Evolutionary conservation across 805 yeast species (phyloP).

Genomic region (Kregervanrija delftensis): DNA sequence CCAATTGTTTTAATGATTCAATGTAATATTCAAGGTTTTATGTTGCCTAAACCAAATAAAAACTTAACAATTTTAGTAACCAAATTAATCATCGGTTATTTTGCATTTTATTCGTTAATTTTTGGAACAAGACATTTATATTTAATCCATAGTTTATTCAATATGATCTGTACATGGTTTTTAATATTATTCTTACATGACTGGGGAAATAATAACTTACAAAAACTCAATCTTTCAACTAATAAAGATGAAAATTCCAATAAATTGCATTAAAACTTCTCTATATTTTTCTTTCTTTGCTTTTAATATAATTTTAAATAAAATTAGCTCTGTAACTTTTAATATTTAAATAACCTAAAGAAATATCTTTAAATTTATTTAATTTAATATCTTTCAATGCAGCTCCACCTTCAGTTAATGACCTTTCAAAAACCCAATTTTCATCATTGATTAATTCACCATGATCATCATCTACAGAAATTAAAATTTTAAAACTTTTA

Average conservation of each 20-base stretch:
- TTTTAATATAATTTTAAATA: neutral
- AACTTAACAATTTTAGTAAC: conserved; percentile 27
- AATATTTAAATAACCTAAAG: conserved; percentile 20
- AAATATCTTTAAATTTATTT: conserved; percentile 17
- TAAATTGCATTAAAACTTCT: neutral
- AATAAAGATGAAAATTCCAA: conserved; percentile 4
- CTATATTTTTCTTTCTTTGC: neutral
- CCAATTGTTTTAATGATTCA: conserved; percentile 63
- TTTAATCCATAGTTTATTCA: conserved; percentile 75
- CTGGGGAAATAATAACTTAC: conserved; percentile 13
- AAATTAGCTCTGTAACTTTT: conserved; percentile 18
- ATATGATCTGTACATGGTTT: conserved; percentile 53
- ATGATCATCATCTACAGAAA: conserved; percentile 15
- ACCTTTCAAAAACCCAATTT: conserved; percentile 22
- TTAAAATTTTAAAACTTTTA: conserved; percentile 17
- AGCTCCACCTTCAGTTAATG: neutral
- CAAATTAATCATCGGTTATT: conserved; percentile 38
- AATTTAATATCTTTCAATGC: conserved; percentile 13
- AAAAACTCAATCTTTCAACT: neutral
- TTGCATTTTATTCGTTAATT: conserved; percentile 53
- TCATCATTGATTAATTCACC: conserved; percentile 9
- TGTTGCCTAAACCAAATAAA: conserved; percentile 33
- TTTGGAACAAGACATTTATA: conserved; percentile 80
- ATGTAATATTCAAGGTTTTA: conserved; percentile 41
- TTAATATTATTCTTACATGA: conserved; percentile 22